Evolutionary conservation across 805 yeast genomes (phyloP).

Genomic region (Metschnikowia arizonensis): DNA sequence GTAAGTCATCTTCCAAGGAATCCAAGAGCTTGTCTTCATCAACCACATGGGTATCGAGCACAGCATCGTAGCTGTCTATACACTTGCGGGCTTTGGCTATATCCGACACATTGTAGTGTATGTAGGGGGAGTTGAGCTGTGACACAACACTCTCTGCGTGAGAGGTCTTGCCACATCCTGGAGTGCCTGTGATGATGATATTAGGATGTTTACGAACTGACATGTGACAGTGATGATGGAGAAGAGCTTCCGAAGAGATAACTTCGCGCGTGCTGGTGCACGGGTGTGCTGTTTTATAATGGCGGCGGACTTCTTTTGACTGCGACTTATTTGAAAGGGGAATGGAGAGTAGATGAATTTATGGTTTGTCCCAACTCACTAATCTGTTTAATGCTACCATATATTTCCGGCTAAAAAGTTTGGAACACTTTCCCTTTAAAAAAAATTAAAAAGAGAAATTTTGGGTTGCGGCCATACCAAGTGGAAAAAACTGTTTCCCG

Average conservation of each 20-base stretch:
- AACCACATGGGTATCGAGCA: constrained; percentile 78
- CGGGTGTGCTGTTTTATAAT: background rate
- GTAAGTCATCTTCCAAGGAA: constrained; percentile 69
- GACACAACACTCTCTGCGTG: constrained; percentile 60
- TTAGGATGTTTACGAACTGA: constrained; percentile 46
- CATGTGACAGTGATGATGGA: background rate
- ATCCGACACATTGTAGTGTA: constrained; percentile 66
- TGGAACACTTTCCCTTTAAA: too few relatives aligned
- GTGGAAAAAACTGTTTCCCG: too few relatives aligned
- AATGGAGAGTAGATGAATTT: too few relatives aligned
- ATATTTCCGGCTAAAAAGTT: too few relatives aligned
- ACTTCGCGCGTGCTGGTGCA: background rate
- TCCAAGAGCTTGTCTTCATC: constrained; percentile 90
- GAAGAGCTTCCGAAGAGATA: background rate
- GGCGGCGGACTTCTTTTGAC: too few relatives aligned
- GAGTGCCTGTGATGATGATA: constrained; percentile 91
- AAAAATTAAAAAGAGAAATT: too few relatives aligned
- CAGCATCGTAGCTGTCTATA: constrained; percentile 81
- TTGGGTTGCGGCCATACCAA: too few relatives aligned
- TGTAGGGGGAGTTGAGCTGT: constrained; percentile 43
- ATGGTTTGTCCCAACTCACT: too few relatives aligned
- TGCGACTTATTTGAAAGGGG: too few relatives aligned
- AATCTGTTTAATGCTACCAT: too few relatives aligned
- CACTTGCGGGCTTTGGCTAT: constrained; percentile 75
- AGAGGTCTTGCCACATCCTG: constrained; percentile 84